Base-by-base conservation (phyloP, 2,329 filamentous ascomycete genomes). In the Verticillium albo-atrum region DNA sequence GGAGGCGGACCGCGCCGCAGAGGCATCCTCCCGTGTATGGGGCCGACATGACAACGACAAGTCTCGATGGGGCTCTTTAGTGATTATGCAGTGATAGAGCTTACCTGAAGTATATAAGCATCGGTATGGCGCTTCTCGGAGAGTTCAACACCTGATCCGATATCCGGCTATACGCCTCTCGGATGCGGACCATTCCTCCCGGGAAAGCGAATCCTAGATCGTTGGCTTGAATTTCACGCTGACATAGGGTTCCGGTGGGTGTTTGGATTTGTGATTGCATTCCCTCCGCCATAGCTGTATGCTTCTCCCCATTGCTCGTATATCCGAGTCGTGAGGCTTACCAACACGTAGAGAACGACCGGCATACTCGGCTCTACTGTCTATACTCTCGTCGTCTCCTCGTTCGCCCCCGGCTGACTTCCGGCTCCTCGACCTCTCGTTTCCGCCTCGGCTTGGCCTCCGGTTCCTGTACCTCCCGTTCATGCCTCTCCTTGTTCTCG, bases 1-100 rank as follows among this genome's bases (percentile, higher is more conserved):
- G 17, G 10, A 64, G 14, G 14, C 25, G n/a, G 28, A 66, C 55
- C 2, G 56, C 62, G 23, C 60, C 64, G 12, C 64, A 65, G 20
- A 65, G 56, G 25, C 61, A 65, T 0, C 52, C 47, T 6, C 63
- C 64, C 12, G 54, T 32, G 27, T 63, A 62, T 6, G 57, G 55
- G 28, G 58, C 50, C 4, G 60, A 10, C 60, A 63, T 66, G 23
- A 20, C 60, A 17, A n/a, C 25, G 10, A 10, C n/a, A 23, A 26
- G n/a, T n/a, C n/a, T 51, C 23, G 47, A 51, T 20, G 17, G 25
- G 12, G 50, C 15, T 28, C 4, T 17, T 30, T 28, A 15, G 4
- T 37, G 12, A 37, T 15, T 6, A 37, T 2, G 17, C 34, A 12
- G 30, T 32, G 30, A 32, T 32, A 32, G 12, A 37, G 34, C 12